Base-by-base conservation (phyloP, 2,329 filamentous ascomycete genomes). In the Chalaropsis thielavioides region DNA sequence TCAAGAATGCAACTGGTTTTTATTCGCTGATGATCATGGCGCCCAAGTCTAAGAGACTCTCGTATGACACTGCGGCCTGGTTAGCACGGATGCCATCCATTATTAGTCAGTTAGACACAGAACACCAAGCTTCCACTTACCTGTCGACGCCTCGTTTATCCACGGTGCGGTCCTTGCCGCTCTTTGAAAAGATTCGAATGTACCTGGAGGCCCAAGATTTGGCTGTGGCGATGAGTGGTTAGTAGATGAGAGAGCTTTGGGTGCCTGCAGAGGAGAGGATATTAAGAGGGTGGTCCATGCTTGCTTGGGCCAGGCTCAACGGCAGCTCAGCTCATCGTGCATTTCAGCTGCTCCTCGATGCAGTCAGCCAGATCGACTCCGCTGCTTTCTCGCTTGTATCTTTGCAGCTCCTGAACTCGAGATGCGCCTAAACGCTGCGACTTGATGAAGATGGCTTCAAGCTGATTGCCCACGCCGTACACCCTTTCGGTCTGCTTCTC, bases 141-240 rank as follows among this genome's bases (percentile, higher is more conserved):
- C 72, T 71, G 68, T 88, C 84, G 24, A 95, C 73, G 1, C 76
- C 78, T 11, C 73, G 69, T 41, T 88, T 82, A 72, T 95, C 91
- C 62, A 76, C 72, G 0, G 90, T 96, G 56, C 90, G 92, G 69
- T 96, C 89, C 72, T 94, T 95, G 66, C 91, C 90, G 70, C 90
- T 94, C 72, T 96, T 96, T 10, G 90, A 95, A 72, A 94, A 96
- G 38, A 96, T 92, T 68, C 87, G 86, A 35, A 95, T 83, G 60
- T 79, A 81, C 0, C 80, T 71, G 0, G 66, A 72, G 17, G 76
- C 75, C 61, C 81, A 83, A 35, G 35, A 22, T 60, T 60, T 8
- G 56, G 31, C 56, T 60, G n/a, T n/a, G 43, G 15, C 43, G 15
- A 46, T 46, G 43, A 5, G 43, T 2, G n/a, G 43, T 19, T 46